These are phyloP conservation scores for Ceratocystis lukuohia DNA, from an alignment of 2,329 filamentous ascomycete genomes.

Conservation along the genomic window DNA sequence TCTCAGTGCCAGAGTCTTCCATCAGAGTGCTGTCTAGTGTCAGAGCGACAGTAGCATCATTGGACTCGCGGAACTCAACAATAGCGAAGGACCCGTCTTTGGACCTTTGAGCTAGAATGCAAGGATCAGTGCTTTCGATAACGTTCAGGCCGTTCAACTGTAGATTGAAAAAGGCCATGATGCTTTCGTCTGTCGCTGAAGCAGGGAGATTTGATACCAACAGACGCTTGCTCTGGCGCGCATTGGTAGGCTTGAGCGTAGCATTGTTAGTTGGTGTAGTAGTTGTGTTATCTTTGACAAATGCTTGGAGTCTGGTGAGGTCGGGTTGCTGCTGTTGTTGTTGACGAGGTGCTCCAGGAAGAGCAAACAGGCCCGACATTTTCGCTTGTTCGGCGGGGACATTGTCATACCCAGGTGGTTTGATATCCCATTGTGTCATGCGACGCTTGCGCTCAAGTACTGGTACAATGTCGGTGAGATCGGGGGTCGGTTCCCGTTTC, in stretches of 20 bases:
- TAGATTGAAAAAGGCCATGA: constrained; percentile 84
- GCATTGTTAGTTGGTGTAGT: constrained; percentile 49
- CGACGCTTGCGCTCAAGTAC: constrained; percentile 78
- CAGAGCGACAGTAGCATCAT: constrained; percentile 81
- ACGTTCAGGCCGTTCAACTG: constrained; percentile 96
- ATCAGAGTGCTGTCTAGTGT: constrained; percentile 83
- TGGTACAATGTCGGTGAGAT: constrained; percentile 74
- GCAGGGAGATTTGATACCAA: constrained; percentile 72
- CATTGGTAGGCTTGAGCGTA: constrained; percentile 83
- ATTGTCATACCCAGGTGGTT: constrained; percentile 93
- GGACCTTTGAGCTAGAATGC: constrained; percentile 68
- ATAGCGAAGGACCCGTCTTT: constrained; percentile 70
- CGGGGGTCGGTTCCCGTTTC: constrained; percentile 89
- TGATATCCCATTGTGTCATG: constrained; percentile 98
- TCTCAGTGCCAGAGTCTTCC: constrained; percentile 45
- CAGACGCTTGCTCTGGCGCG: constrained; percentile 84
- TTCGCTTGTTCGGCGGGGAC: constrained; percentile 98
- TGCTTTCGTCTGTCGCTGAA: constrained; percentile 56
- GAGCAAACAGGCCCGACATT: constrained; percentile 95
- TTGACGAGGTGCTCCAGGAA: constrained; percentile 86
- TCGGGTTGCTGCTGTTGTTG: constrained; percentile 79
- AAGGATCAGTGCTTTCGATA: constrained; percentile 70
- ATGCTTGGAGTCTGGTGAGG: constrained; percentile 80
- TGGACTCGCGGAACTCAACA: constrained; percentile 75
- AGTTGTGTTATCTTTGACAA: constrained; percentile 61